phyloP scores from a whole-genome alignment of 768 basidiomycete genomes.

The Podaxis mareebaensis region DNA sequence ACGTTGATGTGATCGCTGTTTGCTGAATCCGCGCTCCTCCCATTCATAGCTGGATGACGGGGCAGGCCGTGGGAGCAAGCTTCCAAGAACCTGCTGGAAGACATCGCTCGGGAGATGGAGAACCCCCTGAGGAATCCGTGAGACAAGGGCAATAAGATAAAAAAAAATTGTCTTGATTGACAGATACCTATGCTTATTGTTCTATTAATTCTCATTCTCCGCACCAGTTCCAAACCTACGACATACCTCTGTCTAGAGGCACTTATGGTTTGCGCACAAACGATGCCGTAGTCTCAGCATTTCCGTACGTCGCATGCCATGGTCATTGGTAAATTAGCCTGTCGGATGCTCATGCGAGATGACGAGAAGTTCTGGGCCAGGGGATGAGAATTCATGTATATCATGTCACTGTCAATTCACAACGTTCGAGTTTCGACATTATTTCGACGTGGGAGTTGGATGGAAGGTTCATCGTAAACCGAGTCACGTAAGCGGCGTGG shows the following conservation, averaged over 20 bases:
- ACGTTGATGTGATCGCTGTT: slow-evolving; percentile 15
- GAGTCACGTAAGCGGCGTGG: background rate
- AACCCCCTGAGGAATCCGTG: slow-evolving; percentile 25
- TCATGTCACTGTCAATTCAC: slow-evolving; percentile 7
- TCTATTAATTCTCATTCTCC: background rate
- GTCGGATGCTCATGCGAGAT: background rate
- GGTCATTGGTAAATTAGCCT: background rate
- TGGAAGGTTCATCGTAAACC: background rate
- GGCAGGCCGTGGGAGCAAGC: slow-evolving; percentile 23
- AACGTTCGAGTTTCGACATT: background rate
- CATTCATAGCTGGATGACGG: slow-evolving; percentile 33
- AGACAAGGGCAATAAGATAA: slow-evolving; percentile 1
- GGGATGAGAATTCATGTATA: background rate
- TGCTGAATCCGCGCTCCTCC: slow-evolving; percentile 28
- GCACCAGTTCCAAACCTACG: no score
- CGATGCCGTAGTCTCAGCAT: no score
- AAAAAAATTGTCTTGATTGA: background rate
- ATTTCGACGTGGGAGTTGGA: background rate
- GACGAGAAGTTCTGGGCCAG: background rate
- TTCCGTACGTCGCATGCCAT: background rate
- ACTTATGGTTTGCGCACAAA: no score
- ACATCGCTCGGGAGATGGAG: slow-evolving; percentile 15
- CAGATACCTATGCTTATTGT: background rate
- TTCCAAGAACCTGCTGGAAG: slow-evolving; percentile 16
- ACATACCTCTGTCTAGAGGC: no score